phyloP scores from a whole-genome alignment of 208 protist species.

The Leishmania major region DNA sequence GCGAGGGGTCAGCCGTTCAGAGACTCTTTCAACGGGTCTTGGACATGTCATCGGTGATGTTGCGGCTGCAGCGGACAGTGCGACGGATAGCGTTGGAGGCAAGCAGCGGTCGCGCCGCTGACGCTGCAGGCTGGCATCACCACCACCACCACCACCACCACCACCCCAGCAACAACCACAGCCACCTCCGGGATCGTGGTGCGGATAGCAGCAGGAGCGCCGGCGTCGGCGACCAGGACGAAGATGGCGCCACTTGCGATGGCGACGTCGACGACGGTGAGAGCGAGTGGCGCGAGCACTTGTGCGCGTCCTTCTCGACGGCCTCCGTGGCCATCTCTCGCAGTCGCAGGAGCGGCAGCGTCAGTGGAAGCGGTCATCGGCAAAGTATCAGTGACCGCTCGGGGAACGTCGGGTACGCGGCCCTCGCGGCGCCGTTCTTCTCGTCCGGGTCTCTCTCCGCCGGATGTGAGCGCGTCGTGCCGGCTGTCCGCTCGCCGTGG shows the following conservation, averaged over 20 bases:
- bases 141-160: neutral
- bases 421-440: neutral
- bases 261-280: neutral
- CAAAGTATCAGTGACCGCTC: neutral
- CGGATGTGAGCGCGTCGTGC: neutral
- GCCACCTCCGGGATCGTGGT: neutral
- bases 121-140: neutral
- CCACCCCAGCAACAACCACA: neutral
- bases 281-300: neutral
- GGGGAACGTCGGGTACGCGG: neutral
- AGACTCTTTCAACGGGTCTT: neutral
- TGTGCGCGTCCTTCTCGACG: constrained; percentile 5
- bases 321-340: neutral
- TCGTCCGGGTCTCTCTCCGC: neutral
- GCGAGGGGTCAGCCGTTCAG: neutral
- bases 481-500: neutral
- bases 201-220: neutral
- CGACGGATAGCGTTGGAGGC: neutral
- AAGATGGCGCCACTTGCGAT: neutral
- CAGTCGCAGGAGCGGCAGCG: neutral
- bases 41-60: neutral
- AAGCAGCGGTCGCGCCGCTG: neutral
- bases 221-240: neutral
- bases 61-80: neutral
- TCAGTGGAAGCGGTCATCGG: neutral